Conservation (phyloP, 2,329 filamentous ascomycete species). For the Emergomyces orientalis region DNA sequence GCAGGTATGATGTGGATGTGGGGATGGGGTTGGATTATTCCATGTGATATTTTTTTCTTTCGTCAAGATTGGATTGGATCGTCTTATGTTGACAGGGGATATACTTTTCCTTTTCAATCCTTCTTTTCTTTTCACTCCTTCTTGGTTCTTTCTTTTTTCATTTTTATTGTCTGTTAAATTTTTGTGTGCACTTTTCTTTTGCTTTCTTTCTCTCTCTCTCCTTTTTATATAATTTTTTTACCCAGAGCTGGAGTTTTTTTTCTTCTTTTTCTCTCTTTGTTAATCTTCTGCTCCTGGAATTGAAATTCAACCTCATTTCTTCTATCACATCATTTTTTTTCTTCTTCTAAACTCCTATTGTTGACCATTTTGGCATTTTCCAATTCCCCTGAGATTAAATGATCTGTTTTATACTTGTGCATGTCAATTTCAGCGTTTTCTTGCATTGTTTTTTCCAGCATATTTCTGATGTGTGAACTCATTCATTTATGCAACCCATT, state of each 20-base stretch:
- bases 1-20: background rate
- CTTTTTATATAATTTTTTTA: too few species aligned
- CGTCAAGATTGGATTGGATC: background rate
- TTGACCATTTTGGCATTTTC: too few species aligned
- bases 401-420: background rate
- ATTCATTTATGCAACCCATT: background rate
- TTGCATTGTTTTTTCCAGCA: background rate
- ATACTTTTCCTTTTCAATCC: conserved; percentile 5
- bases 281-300: too few species aligned
- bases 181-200: too few species aligned
- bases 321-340: too few species aligned
- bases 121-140: conserved; percentile 6
- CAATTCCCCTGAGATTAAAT: too few species aligned
- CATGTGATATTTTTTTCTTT: background rate
- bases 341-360: too few species aligned
- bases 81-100: background rate
- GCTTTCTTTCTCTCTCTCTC: too few species aligned
- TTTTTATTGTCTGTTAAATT: background rate
- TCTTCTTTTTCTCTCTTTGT: too few species aligned
- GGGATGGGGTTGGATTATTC: background rate
- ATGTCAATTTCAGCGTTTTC: background rate
- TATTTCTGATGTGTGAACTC: background rate
- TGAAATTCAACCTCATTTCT: too few species aligned
- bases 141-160: background rate
- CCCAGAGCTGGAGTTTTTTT: too few species aligned